Evolutionary conservation across 2,329 filamentous ascomycete species (phyloP).

Genomic region (Colletotrichum agaves): DNA sequence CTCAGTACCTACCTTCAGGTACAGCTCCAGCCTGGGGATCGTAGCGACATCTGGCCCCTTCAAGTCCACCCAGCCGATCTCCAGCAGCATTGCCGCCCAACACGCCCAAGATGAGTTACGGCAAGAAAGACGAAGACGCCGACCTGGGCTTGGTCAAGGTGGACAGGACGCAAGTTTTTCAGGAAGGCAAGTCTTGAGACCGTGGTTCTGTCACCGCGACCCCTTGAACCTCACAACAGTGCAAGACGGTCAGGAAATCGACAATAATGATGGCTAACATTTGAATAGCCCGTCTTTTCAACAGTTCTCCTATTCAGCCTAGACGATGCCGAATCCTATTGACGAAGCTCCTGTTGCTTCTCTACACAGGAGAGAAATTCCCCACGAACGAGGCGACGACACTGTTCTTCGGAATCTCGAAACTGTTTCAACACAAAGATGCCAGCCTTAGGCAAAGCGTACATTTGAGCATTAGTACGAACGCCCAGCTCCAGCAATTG

Average conservation of each 20-base stretch:
- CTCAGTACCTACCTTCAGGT: no score
- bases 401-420: conserved; percentile 98
- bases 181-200: conserved; percentile 78
- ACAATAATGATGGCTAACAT: no score
- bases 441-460: conserved; percentile 98
- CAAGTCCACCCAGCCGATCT: conserved; percentile 45
- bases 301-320: conserved; percentile 95
- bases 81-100: conserved; percentile 44
- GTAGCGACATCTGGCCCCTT: no score
- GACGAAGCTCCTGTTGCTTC: conserved; percentile 94
- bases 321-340: conserved; percentile 97
- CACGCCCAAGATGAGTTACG: conserved; percentile 83
- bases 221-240: neutral
- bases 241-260: no score
- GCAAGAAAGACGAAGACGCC: conserved; percentile 99
- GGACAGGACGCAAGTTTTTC: conserved; percentile 96
- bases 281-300: conserved; percentile 88
- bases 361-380: conserved; percentile 98
- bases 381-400: conserved; percentile 97
- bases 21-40: neutral
- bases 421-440: conserved; percentile 99
- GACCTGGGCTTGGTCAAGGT: conserved; percentile 95
- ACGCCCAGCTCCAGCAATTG: neutral
- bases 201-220: neutral
- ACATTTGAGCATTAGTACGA: conserved; percentile 66